phyloP scores from a whole-genome alignment of 2,329 filamentous ascomycete species.

The Fusarium guadeloupense region DNA sequence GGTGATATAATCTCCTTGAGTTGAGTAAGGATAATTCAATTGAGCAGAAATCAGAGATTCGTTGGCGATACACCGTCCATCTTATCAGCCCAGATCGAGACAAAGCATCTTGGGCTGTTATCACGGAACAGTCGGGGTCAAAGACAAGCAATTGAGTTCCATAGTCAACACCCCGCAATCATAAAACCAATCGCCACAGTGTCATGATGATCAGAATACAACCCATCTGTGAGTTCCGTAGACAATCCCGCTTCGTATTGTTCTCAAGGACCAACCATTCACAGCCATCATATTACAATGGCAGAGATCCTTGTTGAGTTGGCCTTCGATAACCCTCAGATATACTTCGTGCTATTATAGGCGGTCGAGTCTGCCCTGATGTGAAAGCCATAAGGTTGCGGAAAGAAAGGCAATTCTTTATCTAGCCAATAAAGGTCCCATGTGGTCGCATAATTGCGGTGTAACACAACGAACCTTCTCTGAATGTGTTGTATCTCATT shows the following conservation, averaged over 20 bases:
- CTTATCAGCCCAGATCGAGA: not conserved
- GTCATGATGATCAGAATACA: conserved; percentile 17
- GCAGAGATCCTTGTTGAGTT: not conserved
- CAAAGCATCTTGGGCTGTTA: not conserved
- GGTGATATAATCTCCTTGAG: not conserved
- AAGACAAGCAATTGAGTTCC: not conserved
- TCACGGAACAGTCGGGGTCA: conserved; percentile 4
- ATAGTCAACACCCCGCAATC: conserved; percentile 10
- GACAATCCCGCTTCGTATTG: not conserved
- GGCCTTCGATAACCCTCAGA: not conserved
- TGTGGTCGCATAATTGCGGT: not conserved
- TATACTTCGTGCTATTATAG: too few species aligned
- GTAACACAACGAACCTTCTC: not conserved
- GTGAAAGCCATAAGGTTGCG: not conserved
- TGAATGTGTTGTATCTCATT: not conserved
- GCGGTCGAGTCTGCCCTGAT: not conserved
- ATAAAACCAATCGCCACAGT: conserved; percentile 2
- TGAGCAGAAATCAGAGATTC: not conserved
- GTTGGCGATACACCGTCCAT: not conserved
- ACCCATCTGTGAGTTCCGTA: not conserved
- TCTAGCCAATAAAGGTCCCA: not conserved
- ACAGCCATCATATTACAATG: not conserved
- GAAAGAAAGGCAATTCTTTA: not conserved
- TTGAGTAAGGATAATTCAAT: not conserved
- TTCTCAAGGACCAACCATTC: not conserved